A percentile compares a stretch with the other conserved stretches of the same genome.
Conservation (phyloP, 2,329 filamentous ascomycete species). For the Echinosphaeria canescens region DNA sequence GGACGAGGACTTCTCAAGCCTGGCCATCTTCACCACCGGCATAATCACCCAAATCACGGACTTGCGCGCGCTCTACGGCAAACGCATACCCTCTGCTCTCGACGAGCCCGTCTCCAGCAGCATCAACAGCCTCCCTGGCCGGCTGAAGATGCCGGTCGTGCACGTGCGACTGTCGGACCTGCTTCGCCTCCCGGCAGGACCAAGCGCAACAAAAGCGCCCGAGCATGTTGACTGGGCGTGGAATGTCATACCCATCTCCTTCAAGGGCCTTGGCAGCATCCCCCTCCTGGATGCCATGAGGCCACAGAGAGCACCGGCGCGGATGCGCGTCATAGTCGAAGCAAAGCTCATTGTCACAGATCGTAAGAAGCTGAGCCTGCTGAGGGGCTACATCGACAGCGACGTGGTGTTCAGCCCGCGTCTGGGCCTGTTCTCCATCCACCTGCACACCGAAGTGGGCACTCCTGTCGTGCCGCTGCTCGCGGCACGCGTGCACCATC, state of each 20-base stretch:
- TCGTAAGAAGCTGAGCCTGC: conserved; percentile 28
- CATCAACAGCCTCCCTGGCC: conserved; percentile 16
- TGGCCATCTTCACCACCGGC: conserved; percentile 25
- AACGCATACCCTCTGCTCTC: conserved; percentile 16
- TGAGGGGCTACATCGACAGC: conserved; percentile 30
- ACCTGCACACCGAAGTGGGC: conserved; percentile 34
- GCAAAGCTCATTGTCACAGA: conserved; percentile 32
- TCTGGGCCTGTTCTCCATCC: conserved; percentile 40
- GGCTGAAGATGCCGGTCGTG: conserved; percentile 24
- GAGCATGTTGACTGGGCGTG: too few relatives aligned
- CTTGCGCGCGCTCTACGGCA: conserved; percentile 21
- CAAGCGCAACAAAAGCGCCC: too few relatives aligned
- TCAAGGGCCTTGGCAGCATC: conserved; percentile 19
- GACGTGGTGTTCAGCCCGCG: conserved; percentile 38
- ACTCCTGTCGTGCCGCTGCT: conserved; percentile 35
- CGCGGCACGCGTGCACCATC: conserved; percentile 34
- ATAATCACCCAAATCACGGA: conserved; percentile 28
- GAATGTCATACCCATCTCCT: conserved; percentile 38
- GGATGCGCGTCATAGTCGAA: conserved; percentile 20
- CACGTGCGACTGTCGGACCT: conserved; percentile 25
- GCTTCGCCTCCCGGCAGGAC: too few relatives aligned
- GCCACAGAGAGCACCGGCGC: conserved; percentile 2
- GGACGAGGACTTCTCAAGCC: conserved; percentile 26
- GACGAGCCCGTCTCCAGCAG: conserved; percentile 15
- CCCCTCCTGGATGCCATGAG: too few relatives aligned